Percentiles rank a stretch among this genome's conserved stretches.
These are phyloP conservation scores for Ciborinia camelliae DNA, from an alignment of 2,329 filamentous ascomycete species.

Conservation along the genomic window DNA sequence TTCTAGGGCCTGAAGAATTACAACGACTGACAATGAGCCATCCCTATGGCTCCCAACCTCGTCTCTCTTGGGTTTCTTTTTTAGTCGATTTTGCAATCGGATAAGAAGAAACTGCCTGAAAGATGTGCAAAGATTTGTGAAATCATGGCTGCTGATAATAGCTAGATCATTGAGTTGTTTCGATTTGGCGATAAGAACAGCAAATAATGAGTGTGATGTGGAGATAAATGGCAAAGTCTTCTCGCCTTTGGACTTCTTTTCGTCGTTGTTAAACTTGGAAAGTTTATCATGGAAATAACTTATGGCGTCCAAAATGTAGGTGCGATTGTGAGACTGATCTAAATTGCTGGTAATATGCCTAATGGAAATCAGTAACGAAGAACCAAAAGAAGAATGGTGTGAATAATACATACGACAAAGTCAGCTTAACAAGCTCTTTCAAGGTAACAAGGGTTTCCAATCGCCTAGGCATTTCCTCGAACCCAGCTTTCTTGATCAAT, in stretches of 20 bases:
- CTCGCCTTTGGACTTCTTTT: constrained; percentile 24
- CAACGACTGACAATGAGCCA: constrained; percentile 24
- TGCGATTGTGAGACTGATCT: constrained; percentile 32
- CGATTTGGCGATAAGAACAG: constrained; percentile 23
- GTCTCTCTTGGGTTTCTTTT: constrained; percentile 22
- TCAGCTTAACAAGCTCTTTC: constrained; percentile 30
- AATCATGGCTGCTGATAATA: constrained; percentile 27
- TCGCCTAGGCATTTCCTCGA: constrained; percentile 12
- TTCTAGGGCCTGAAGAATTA: constrained; percentile 31
- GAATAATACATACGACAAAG: constrained; percentile 27
- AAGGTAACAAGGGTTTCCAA: constrained; percentile 2
- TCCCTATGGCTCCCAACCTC: constrained; percentile 17
- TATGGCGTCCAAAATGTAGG: constrained; percentile 30
- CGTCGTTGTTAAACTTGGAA: constrained; percentile 23
- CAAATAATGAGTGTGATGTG: constrained; percentile 28
- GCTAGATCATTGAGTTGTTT: constrained; percentile 24
- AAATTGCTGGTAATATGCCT: constrained; percentile 32
- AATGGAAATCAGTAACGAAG: constrained; percentile 16
- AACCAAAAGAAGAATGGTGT: not conserved
- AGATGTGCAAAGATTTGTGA: constrained; percentile 19
- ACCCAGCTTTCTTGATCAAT: constrained; percentile 15
- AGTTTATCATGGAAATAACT: constrained; percentile 29
- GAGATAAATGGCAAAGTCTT: constrained; percentile 28
- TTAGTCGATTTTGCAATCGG: constrained; percentile 25
- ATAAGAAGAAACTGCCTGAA: constrained; percentile 29